Base-by-base conservation (phyloP, 768 basidiomycete genomes). In the Podaxis mareebaensis region DNA sequence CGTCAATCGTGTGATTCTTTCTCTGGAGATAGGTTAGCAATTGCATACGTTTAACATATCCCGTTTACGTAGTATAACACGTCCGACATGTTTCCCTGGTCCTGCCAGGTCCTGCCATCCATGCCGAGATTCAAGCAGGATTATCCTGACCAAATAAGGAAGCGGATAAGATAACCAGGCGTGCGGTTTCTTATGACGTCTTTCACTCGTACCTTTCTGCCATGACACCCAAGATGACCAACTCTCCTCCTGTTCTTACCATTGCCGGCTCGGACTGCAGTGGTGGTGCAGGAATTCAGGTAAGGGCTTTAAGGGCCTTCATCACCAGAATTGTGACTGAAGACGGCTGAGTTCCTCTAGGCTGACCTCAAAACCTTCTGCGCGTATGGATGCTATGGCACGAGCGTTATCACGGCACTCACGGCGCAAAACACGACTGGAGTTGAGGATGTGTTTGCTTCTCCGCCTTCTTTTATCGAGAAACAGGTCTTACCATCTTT, bases 211-310 rank as follows among this genome's bases (percentile, higher is more conserved):
- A 20, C 33, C 22, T 42, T 51, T 46, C 17, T 46, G 20, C 40
- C 28, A 44, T 53, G 51, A 24, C 42, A 51, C 42, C 36, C 12
- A 28, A 39, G 38, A 28, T 51, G n/a, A 56, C 60, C 42, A 64
- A 40, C 22, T 53, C 54, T 20, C 48, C 55, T 44, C 20, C 80
- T 1, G 77, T 90, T 1, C 71, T 93, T 60, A 90, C 90, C 0
- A 92, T 93, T 7, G 91, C 91, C 20, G 90, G 93, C 7, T 87
- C 91, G 13, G 95, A 96, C 69, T 85, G 88, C 1, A 84, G 91
- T 33, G 93, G 92, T 24, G 94, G 95, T 1, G 94, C 95, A 33
- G 95, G 95, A 0, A 93, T 97, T 26, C 95, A 96, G 79, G 92
- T 90, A 65, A 60, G 66, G 28, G 11, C 20, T 13, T 22, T 56